Conservation (phyloP, 805 yeast genomes). For the Starmera quercuum region DNA sequence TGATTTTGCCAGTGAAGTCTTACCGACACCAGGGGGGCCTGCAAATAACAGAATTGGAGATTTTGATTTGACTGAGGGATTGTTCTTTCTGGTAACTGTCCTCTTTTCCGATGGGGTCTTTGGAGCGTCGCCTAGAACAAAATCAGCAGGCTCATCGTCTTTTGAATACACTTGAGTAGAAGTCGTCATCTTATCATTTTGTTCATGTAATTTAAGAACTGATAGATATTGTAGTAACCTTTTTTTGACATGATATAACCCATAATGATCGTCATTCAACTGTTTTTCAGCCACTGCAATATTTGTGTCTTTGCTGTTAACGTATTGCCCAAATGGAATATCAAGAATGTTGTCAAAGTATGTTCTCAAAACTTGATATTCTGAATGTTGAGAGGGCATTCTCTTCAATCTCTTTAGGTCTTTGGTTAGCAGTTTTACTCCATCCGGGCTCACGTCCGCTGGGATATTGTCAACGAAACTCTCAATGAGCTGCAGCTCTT, state of each 20-base stretch:
- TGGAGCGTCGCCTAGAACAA: neutral
- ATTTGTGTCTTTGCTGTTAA: constrained; percentile 29
- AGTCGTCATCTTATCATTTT: constrained; percentile 8
- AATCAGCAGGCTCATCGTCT: constrained; percentile 1
- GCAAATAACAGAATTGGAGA: constrained; percentile 77
- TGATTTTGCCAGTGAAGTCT: constrained; percentile 79
- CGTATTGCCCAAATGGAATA: constrained; percentile 45
- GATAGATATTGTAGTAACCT: constrained; percentile 75
- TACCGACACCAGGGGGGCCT: constrained; percentile 95
- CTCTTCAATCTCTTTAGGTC: constrained; percentile 50
- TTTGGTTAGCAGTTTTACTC: constrained; percentile 29
- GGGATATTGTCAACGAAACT: constrained; percentile 21
- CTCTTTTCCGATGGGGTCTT: neutral
- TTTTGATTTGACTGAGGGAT: constrained; percentile 18
- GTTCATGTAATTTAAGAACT: constrained; percentile 49
- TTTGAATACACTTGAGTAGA: constrained; percentile 3
- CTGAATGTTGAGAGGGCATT: constrained; percentile 48
- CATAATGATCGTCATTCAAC: constrained; percentile 73
- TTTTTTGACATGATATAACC: constrained; percentile 64
- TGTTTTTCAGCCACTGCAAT: constrained; percentile 44
- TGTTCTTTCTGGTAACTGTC: constrained; percentile 4
- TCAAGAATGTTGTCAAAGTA: constrained; percentile 61
- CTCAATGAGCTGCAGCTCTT: constrained; percentile 27
- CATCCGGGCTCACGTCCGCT: constrained; percentile 30
- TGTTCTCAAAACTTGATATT: constrained; percentile 55